Base-by-base conservation (phyloP, 768 basidiomycete genomes). In the Boletellus ananas region DNA sequence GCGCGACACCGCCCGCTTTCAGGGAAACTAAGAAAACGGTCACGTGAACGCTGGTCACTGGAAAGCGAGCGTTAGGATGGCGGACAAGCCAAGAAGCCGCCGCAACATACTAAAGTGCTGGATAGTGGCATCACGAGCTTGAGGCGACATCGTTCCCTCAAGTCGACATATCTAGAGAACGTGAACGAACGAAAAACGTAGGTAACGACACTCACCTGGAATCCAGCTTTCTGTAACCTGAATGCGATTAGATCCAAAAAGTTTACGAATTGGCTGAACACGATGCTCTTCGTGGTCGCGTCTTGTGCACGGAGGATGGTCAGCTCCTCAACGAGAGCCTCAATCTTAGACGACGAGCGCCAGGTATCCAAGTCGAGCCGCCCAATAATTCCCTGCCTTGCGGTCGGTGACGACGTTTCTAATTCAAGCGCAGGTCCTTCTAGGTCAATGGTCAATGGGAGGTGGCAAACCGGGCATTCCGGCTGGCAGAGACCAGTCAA, bases 21-120 rank as follows among this genome's bases (percentile, higher is more conserved):
- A 99, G 74, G 55, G 87, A 90, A 60, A 99, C 92, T 21, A 99
- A 79, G 74, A 99, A 98, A n/a, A 99, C 90, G 2, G 94, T 97
- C 34, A 95, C 92, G 51, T 94, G 82, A 4, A 93, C 85, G 58
- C 87, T 95, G 61, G 87, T 89, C 86, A 93, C 90, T 93, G 49
- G 2, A 41, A 17, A n/a, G 16, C 6, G 31, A 35, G 41, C 16
- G 51, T 50, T n/a, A 52, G 10, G 4, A 34, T 11, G 11, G n/a
- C 21, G 12, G 35, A 41, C 23, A 23, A 31, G 20, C 4, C 36
- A 38, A 23, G n/a, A 29, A 34, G 20, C 43, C 47, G 16, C 34
- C 43, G 12, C 6, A 4, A 17, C 85, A 37, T 60, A 93, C 90
- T 95, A 69, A 96, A 96, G 67, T 96, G 80, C 66, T 94, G 84